phyloP scores from a whole-genome alignment of 768 basidiomycete genomes.

The Boletus eberwhitei region DNA sequence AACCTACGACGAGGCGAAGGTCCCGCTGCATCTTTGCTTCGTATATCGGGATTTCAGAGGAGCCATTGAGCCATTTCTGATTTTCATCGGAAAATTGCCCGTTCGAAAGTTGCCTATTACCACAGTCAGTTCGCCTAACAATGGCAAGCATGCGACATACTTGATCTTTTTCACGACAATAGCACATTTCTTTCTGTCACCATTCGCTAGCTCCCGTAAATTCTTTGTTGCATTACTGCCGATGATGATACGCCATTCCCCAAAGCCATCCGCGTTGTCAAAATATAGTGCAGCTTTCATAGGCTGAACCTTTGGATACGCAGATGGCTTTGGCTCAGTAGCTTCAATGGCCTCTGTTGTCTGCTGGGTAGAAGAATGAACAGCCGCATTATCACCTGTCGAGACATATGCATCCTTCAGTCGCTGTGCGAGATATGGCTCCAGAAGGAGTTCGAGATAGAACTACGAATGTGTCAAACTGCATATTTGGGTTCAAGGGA shows the following conservation, averaged over 20 bases:
- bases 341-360: background rate
- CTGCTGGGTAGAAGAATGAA: background rate
- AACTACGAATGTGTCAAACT: constrained; percentile 16
- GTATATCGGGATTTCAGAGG: constrained; percentile 53
- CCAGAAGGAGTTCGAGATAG: constrained; percentile 23
- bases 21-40: constrained; percentile 66
- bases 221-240: constrained; percentile 47
- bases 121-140: background rate
- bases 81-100: constrained; percentile 70
- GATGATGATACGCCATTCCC: constrained; percentile 61
- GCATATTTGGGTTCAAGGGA: too few species aligned
- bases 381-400: background rate
- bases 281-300: constrained; percentile 62
- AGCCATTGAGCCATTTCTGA: constrained; percentile 54
- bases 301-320: constrained; percentile 49
- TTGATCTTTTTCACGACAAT: constrained; percentile 68
- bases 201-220: constrained; percentile 45
- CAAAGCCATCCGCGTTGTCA: constrained; percentile 56
- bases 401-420: constrained; percentile 11
- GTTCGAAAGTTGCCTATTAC: constrained; percentile 58
- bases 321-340: constrained; percentile 21
- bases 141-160: constrained; percentile 32
- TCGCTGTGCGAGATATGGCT: constrained; percentile 9
- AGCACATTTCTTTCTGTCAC: constrained; percentile 44
- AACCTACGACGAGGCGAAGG: constrained; percentile 46